Base-by-base conservation (phyloP, 257 asterid species). In the Pogostemon cablin region DNA sequence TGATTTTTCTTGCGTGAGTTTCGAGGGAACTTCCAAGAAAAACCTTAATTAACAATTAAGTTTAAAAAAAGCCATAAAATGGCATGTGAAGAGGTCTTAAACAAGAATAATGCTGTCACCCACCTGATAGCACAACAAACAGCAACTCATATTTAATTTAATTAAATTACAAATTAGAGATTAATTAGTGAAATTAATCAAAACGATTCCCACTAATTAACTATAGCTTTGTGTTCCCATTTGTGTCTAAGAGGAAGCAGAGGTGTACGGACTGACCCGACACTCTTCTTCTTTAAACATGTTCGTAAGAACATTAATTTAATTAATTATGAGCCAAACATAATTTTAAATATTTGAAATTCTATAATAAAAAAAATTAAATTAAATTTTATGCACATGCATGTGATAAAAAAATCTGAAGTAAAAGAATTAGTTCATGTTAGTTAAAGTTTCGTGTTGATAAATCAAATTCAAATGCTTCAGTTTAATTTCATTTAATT, bases 81-180 rank as follows among this genome's bases (percentile, higher is more conserved):
- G 48, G 76, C 80, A 76, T 76, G 80, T 69, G 76, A 69, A 56
- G 69, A 57, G 20, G 65, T 50, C 37, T n/a, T 71, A n/a, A 57
- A 49, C 67, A 69, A 69, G 62, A 57, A 77, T 71, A 38, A 71
- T 57, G 58, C 44, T 76, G 80, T 65, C 77, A 71, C 50, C 69
- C 73, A 70, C 80, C 80, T 76, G 76, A 76, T 47, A 70, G 59
- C 80, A 57, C 56, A 76, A 72, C 73, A 63, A 55, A 76, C 76
- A 39, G 75, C 60, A 65, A 15, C 53, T 54, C 61, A 44, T 49
- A 42, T 43, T 61, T 42, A 55, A 35, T 73, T 58, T 7, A 70
- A 56, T 56, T 65, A 70, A 49, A 58, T 49, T 9, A 56, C 69
- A 6, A 64, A 37, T 70, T 20, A 43, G n/a, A 56, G 35, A n/a